A percentile compares a stretch with the other conserved stretches of the same genome.
phyloP scores from a whole-genome alignment of 139 green algal genomes.

The Coelastrella sp. region DNA sequence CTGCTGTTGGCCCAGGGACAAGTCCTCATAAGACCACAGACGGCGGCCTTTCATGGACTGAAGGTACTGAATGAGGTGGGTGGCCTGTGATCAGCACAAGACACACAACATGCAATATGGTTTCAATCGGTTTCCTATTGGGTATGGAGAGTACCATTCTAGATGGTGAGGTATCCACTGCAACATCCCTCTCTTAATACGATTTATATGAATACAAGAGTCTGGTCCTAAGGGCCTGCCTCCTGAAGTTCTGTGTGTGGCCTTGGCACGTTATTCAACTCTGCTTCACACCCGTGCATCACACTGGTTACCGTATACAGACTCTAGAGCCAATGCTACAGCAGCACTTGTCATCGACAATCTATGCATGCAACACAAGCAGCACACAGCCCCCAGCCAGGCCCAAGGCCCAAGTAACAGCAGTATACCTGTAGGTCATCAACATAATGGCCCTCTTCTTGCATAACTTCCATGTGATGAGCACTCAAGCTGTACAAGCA shows the following conservation, averaged over 20 bases:
- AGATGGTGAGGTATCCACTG: too few species aligned
- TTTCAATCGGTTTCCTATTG: too few species aligned
- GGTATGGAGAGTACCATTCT: too few species aligned
- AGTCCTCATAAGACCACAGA: constrained; percentile 85
- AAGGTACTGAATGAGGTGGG: constrained; percentile 81
- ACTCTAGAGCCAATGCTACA: too few species aligned
- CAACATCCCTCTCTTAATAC: neutral
- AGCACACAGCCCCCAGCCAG: constrained; percentile 13
- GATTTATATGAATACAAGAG: too few species aligned
- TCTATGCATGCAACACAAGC: constrained; percentile 77
- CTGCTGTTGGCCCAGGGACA: constrained; percentile 14
- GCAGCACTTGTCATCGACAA: constrained; percentile 77
- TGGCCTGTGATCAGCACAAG: constrained; percentile 49
- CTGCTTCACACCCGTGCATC: too few species aligned
- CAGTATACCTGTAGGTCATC: constrained; percentile 5
- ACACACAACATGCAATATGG: neutral
- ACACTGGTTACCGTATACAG: too few species aligned
- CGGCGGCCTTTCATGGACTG: constrained; percentile 80
- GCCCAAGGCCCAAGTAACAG: neutral
- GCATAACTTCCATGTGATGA: constrained; percentile 33
- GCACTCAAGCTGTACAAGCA: constrained; percentile 73
- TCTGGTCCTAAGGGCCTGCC: too few species aligned
- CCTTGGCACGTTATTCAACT: too few species aligned
- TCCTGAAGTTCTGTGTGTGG: too few species aligned
- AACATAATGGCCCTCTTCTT: constrained; percentile 29